Conservation (phyloP, 192 early-diverging fungal species). For the Umbelopsis ramanniana region DNA sequence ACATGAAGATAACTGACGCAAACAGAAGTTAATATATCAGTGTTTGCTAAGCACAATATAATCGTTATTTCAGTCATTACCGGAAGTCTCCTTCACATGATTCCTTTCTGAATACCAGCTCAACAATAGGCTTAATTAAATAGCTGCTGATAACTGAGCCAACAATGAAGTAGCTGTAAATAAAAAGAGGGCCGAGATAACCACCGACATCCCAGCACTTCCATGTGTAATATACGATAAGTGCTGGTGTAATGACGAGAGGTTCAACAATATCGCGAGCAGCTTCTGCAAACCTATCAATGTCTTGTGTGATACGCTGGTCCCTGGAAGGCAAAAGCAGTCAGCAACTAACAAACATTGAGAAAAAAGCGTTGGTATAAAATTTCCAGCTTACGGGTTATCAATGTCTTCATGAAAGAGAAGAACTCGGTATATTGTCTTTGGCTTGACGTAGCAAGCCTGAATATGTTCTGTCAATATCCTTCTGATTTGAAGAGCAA, state of each 20-base stretch:
- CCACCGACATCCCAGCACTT: constrained; percentile 71
- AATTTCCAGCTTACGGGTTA: constrained; percentile 62
- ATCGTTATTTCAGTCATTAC: constrained; percentile 14
- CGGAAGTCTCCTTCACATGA: constrained; percentile 83
- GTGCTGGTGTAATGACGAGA: constrained; percentile 71
- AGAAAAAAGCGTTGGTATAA: neutral
- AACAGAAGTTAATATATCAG: neutral
- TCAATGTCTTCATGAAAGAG: constrained; percentile 60
- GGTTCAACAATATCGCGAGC: constrained; percentile 60
- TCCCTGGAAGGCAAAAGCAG: constrained; percentile 52
- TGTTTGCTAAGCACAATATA: neutral
- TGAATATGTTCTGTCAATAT: constrained; percentile 70
- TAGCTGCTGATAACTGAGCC: constrained; percentile 63
- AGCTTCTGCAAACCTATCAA: constrained; percentile 77
- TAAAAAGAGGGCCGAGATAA: constrained; percentile 66
- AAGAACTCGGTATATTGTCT: constrained; percentile 62
- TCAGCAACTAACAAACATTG: constrained; percentile 33
- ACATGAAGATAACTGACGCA: constrained; percentile 65
- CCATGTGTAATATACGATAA: constrained; percentile 81
- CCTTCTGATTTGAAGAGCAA: constrained; percentile 65
- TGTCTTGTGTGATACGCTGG: constrained; percentile 89
- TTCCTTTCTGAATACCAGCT: constrained; percentile 75
- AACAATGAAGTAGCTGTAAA: constrained; percentile 74
- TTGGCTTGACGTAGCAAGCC: constrained; percentile 60
- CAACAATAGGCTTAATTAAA: constrained; percentile 77